phyloP scores from a whole-genome alignment of 805 yeast genomes.

The Blastobotrys americana region DNA sequence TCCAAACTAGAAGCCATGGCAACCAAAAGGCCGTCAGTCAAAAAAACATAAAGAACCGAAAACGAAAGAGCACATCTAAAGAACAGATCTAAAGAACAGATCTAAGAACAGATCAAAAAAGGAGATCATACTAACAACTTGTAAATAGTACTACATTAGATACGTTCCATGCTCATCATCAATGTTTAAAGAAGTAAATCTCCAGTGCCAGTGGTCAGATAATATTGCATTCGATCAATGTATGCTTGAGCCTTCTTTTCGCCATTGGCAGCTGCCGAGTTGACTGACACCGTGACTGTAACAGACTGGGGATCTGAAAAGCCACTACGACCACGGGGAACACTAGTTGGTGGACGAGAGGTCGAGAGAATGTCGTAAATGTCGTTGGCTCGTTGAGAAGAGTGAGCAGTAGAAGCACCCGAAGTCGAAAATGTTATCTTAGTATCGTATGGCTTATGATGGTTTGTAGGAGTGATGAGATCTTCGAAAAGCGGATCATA shows the following conservation, averaged over 20 bases:
- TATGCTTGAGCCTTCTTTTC: constrained; percentile 40
- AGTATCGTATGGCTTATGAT: constrained; percentile 36
- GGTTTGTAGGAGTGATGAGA: constrained; percentile 40
- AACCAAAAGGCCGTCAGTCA: background rate
- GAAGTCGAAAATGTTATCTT: constrained; percentile 27
- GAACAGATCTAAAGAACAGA: too few species aligned
- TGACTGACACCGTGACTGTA: constrained; percentile 26
- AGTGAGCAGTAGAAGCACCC: constrained; percentile 11
- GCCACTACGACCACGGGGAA: constrained; percentile 15
- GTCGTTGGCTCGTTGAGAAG: constrained; percentile 11
- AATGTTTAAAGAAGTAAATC: constrained; percentile 15
- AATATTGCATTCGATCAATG: constrained; percentile 26
- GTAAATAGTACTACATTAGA: too few species aligned
- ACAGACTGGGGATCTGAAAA: constrained; percentile 19
- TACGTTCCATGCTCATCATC: too few species aligned
- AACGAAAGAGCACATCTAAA: background rate
- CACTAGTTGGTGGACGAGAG: constrained; percentile 8
- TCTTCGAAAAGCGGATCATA: constrained; percentile 57
- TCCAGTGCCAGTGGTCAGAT: constrained; percentile 20
- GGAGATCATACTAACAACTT: too few species aligned
- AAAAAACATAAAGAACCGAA: background rate
- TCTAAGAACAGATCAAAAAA: too few species aligned
- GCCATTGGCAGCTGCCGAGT: constrained; percentile 31
- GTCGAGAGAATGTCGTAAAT: constrained; percentile 29
- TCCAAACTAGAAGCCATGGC: constrained; percentile 1